Percentiles rank a stretch among this genome's conserved stretches.
These are phyloP conservation scores for Dendrobium chrysotoxum DNA, from an alignment of 106 monocot species.

Conservation along the genomic window DNA sequence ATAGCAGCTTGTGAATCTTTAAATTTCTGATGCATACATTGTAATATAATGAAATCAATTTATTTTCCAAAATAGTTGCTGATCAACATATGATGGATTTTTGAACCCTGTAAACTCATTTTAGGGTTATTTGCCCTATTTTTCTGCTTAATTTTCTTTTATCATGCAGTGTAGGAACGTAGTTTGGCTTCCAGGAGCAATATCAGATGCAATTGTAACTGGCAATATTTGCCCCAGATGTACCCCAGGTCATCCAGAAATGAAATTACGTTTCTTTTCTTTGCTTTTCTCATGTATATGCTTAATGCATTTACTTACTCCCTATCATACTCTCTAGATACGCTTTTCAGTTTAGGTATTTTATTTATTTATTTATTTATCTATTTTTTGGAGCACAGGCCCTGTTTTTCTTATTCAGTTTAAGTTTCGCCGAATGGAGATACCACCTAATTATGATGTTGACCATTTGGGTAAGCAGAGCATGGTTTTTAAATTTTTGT, in stretches of 20 bases:
- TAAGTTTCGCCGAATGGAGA: conserved; percentile 84
- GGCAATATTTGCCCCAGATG: conserved; percentile 66
- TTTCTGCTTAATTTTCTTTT: neutral
- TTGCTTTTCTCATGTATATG: neutral
- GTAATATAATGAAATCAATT: too few relatives aligned
- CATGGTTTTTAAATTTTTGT: neutral
- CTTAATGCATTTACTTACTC: neutral
- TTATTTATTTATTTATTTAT: neutral
- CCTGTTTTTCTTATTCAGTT: conserved; percentile 81
- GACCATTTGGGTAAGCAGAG: conserved; percentile 73
- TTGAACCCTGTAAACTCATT: neutral
- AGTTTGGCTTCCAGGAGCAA: conserved; percentile 92
- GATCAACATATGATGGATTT: neutral
- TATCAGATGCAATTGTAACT: conserved; percentile 87
- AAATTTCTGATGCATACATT: too few relatives aligned
- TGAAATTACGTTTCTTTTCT: neutral
- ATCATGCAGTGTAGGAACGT: conserved; percentile 82
- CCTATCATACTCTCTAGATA: neutral
- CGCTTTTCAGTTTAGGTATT: neutral
- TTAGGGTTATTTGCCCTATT: neutral
- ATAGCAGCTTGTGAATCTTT: too few relatives aligned
- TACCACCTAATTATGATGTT: conserved; percentile 90
- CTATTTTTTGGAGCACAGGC: conserved; percentile 31
- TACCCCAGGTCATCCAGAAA: conserved; percentile 52
- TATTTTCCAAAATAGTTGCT: too few relatives aligned